phyloP scores from a whole-genome alignment of 139 green algal genomes.

The Gonium pectorale region DNA sequence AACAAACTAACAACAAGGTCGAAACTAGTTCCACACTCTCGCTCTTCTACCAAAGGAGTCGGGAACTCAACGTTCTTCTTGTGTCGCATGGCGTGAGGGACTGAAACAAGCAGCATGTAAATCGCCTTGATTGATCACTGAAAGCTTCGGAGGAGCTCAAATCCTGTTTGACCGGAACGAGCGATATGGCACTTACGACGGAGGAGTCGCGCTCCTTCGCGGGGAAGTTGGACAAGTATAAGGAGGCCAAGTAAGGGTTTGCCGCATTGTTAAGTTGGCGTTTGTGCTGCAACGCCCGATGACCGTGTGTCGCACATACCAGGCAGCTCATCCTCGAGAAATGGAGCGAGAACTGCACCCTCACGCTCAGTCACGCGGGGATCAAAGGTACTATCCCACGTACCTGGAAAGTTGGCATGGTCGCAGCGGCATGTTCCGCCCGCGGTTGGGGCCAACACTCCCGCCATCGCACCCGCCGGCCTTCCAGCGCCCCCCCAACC shows the following conservation, averaged over 20 bases:
- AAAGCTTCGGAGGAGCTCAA: too few species aligned
- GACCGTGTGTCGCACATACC: background rate
- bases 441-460: background rate
- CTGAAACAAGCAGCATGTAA: too few species aligned
- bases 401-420: too few species aligned
- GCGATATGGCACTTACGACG: background rate
- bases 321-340: conserved; percentile 21
- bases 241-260: conserved; percentile 12
- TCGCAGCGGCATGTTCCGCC: background rate
- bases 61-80: too few species aligned
- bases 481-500: background rate
- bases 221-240: background rate
- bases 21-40: too few species aligned
- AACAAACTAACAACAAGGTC: too few species aligned
- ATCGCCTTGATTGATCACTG: too few species aligned
- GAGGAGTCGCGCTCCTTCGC: conserved; percentile 1
- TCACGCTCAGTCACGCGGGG: background rate
- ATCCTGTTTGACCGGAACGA: too few species aligned
- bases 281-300: background rate
- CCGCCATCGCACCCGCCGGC: too few species aligned
- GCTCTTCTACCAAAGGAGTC: too few species aligned
- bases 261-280: background rate
- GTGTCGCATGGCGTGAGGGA: too few species aligned
- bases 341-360: conserved; percentile 1
- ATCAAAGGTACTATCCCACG: conserved; percentile 31